Conservation (phyloP, 2,329 filamentous ascomycete genomes). For the Aulographum hederae region DNA sequence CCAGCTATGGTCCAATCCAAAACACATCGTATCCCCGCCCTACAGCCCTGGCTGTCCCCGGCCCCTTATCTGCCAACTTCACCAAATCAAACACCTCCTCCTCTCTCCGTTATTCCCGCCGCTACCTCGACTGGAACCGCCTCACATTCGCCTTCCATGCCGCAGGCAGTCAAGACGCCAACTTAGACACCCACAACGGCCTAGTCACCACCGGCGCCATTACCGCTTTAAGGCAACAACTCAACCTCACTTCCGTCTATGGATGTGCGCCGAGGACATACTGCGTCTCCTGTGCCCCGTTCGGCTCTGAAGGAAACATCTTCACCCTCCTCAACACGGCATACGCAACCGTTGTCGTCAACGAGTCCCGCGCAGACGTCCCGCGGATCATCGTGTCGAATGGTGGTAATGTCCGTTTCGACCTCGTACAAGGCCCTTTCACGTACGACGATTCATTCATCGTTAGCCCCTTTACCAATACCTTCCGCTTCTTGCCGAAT, state of each 20-base stretch:
- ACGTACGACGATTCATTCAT: constrained; percentile 36
- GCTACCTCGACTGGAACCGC: constrained; percentile 52
- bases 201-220: constrained; percentile 30
- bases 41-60: constrained; percentile 19
- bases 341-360: constrained; percentile 33
- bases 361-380: constrained; percentile 27
- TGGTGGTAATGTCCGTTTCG: constrained; percentile 42
- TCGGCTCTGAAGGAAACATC: constrained; percentile 33
- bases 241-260: constrained; percentile 37
- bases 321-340: constrained; percentile 34
- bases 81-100: constrained; percentile 14
- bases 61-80: constrained; percentile 15
- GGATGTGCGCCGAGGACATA: constrained; percentile 43
- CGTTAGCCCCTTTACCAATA: constrained; percentile 35
- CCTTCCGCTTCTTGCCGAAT: constrained; percentile 34
- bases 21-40: constrained; percentile 22
- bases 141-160: constrained; percentile 47
- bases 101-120: constrained; percentile 31
- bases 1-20: constrained; percentile 21
- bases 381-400: constrained; percentile 41
- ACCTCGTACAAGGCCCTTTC: constrained; percentile 44
- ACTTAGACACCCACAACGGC: constrained; percentile 33
- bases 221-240: constrained; percentile 28
- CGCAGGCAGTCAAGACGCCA: constrained; percentile 25
- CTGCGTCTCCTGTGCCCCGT: constrained; percentile 37